A percentile compares a stretch with the other conserved stretches of the same genome.
phyloP scores from a whole-genome alignment of 1,139 yeast genomes.

The Tardiomyces depauwii region DNA sequence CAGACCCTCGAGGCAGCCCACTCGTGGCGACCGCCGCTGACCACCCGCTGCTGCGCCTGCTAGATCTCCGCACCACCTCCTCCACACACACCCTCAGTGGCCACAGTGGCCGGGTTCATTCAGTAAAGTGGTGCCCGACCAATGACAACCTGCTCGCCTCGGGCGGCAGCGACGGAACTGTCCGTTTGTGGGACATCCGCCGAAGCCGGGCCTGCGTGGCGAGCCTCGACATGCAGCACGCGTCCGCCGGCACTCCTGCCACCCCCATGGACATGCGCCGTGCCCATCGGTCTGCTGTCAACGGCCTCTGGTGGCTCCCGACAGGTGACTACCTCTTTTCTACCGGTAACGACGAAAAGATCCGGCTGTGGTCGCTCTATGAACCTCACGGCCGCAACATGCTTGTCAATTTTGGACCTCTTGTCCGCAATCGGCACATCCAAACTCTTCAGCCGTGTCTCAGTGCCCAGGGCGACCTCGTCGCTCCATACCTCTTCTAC shows the following conservation, averaged over 20 bases:
- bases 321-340: slow-evolving; percentile 49
- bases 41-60: slow-evolving; percentile 53
- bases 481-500: slow-evolving; percentile 47
- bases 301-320: slow-evolving; percentile 63
- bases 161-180: slow-evolving; percentile 62
- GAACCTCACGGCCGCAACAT: slow-evolving; percentile 41
- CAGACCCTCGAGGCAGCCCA: slow-evolving; percentile 32
- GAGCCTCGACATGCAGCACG: slow-evolving; percentile 40
- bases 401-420: slow-evolving; percentile 66
- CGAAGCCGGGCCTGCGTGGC: slow-evolving; percentile 55
- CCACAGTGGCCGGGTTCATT: slow-evolving; percentile 51
- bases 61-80: slow-evolving; percentile 64
- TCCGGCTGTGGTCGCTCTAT: slow-evolving; percentile 61
- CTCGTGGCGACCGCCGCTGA: slow-evolving; percentile 63
- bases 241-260: slow-evolving; percentile 9
- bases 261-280: slow-evolving; percentile 18
- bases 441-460: slow-evolving; percentile 32
- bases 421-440: slow-evolving; percentile 50
- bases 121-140: slow-evolving; percentile 72
- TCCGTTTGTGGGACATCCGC: slow-evolving; percentile 63
- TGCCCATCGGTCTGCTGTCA: slow-evolving; percentile 68
- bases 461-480: slow-evolving; percentile 27
- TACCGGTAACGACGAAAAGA: slow-evolving; percentile 67
- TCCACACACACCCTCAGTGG: slow-evolving; percentile 60
- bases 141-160: slow-evolving; percentile 50